Evolutionary conservation across 2,329 filamentous ascomycete species (phyloP), one percentile per base, ranked within the genome.

Genomic region (Xylariales sp.): DNA sequence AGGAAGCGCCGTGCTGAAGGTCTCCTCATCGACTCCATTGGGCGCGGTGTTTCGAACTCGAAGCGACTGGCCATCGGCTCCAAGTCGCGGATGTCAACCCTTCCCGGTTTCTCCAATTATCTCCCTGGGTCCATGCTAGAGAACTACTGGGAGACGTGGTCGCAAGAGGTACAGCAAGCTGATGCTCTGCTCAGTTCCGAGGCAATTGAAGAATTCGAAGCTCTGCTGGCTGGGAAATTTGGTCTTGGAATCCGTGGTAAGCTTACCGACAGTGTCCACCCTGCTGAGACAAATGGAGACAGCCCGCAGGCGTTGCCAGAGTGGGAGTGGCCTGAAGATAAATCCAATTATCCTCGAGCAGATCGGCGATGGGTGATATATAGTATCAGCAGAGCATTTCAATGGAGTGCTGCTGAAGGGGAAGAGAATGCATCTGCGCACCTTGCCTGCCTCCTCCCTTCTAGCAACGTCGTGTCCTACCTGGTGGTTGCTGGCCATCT

Each of bases 1-100:
- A 74, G 69, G 45, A 74, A 76, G 58, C 67, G 74, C 25, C 73
- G 73, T 27, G 64, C 67, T 1, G 72, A 78, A 36, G 81, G 83
- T 7, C 66, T 86, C 6, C 63, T 90, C 18, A 83, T 86, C 23
- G 84, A 90, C 53, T 84, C 85, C 0, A 77, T 90, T 38, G 83
- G 84, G 2, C 81, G 81, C 42, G 84, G 83, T 3, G 63, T 76
- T 5, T 51, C 67, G 2, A 59, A 61, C 10, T 51, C 63, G 4
- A 63, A 66, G 46, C 48, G 63, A 14, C 37, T 53, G 5, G 64
- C 66, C 44, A 16, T 40, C 16, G 20, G 61, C 53, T 32, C 42
- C 39, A 5, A 58, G 57, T 42, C 50, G 49, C 21, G 38, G 38
- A 59, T 60, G 5, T 52, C 52, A 3, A 40, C 54, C 6, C 33